Evolutionary conservation across 305 asterid genomes (phyloP).

Genomic region (Fraxinus sp.): DNA sequence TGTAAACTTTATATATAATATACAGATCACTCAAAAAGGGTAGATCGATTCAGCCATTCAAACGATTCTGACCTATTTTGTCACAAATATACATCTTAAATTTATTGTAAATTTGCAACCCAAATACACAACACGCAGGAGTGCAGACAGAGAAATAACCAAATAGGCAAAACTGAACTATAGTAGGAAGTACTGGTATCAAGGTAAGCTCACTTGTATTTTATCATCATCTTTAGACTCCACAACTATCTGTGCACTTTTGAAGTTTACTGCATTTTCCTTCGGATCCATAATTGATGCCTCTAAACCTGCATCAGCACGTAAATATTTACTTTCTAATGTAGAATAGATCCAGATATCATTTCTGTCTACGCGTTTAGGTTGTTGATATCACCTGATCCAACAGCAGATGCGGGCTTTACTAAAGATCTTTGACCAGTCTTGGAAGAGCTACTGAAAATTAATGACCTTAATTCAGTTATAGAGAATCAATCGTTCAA

Average conservation of each 20-base stretch:
- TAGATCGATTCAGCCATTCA: too few relatives aligned
- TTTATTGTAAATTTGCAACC: not conserved
- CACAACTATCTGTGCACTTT: slow-evolving; percentile 54
- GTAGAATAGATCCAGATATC: slow-evolving; percentile 1
- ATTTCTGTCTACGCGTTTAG: slow-evolving; percentile 7
- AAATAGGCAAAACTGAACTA: slow-evolving; percentile 10
- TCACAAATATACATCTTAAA: not conserved
- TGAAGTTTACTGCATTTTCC: slow-evolving; percentile 37
- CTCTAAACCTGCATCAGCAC: slow-evolving; percentile 53
- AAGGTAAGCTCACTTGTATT: slow-evolving; percentile 59
- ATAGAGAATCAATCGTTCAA: slow-evolving; percentile 23
- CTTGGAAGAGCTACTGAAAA: slow-evolving; percentile 31
- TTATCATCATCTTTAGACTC: slow-evolving; percentile 63
- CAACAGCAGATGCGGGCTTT: slow-evolving; percentile 55
- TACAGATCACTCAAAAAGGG: too few relatives aligned
- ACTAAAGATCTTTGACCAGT: slow-evolving; percentile 31
- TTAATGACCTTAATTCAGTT: slow-evolving; percentile 41
- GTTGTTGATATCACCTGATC: slow-evolving; percentile 46
- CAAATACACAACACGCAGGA: not conserved
- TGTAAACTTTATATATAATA: too few relatives aligned
- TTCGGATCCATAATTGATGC: slow-evolving; percentile 51
- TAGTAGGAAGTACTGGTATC: slow-evolving; percentile 14
- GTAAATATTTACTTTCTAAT: slow-evolving; percentile 16
- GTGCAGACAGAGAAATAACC: not conserved
- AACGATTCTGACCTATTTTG: too few relatives aligned